phyloP scores from a whole-genome alignment of 306 rosid genomes.

The Dalbergia oliveri region DNA sequence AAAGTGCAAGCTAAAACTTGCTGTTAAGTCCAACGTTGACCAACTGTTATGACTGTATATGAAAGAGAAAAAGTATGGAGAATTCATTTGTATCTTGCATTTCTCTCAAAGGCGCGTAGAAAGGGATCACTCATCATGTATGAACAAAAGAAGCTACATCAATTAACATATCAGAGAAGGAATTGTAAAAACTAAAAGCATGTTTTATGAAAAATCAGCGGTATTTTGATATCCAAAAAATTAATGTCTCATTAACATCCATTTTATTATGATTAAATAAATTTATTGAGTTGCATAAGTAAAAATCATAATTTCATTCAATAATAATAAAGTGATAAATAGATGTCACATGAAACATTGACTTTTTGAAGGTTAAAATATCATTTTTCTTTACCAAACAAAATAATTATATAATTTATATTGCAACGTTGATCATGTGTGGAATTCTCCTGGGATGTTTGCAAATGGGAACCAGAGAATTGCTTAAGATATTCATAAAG shows the following conservation, averaged over 20 bases:
- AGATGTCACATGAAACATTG: no score
- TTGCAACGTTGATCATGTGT: not conserved
- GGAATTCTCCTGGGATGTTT: not conserved
- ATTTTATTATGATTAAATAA: no score
- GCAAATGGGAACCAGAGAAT: no score
- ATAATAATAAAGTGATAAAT: no score
- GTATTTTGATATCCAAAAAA: no score
- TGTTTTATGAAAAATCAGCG: not conserved
- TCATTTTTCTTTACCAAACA: no score
- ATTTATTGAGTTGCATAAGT: no score
- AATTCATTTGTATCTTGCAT: not conserved
- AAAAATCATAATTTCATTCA: no score
- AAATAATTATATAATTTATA: no score
- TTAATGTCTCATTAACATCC: no score
- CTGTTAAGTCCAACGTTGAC: not conserved
- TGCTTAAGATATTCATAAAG: no score
- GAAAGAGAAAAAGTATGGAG: not conserved
- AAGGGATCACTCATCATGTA: not conserved
- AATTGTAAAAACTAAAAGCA: not conserved
- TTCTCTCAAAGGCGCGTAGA: not conserved
- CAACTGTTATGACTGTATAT: not conserved
- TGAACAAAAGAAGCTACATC: not conserved
- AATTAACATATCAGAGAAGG: not conserved
- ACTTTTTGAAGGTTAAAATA: no score
- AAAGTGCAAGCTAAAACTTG: not conserved